Evolutionary conservation across 371 early-diverging fungal species (phyloP).

Genomic region (Mucor ambiguus): DNA sequence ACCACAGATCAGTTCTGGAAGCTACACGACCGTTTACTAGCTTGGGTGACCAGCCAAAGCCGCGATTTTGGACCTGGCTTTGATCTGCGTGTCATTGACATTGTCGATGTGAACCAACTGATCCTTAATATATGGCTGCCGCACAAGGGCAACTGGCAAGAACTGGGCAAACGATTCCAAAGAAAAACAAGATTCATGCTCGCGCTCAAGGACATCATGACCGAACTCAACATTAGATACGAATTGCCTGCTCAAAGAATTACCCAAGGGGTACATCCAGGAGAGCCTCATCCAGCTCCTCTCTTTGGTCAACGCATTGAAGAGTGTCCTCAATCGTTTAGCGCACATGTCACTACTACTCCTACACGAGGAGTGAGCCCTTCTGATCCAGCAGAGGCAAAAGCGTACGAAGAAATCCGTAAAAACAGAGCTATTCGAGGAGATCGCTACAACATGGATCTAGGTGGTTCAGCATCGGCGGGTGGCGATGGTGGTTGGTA

Average conservation of each 20-base stretch:
- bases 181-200: constrained; percentile 64
- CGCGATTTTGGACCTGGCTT: constrained; percentile 64
- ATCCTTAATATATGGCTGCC: constrained; percentile 59
- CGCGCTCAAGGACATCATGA: constrained; percentile 57
- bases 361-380: not conserved
- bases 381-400: not conserved
- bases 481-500: not conserved
- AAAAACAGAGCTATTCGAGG: not conserved
- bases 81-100: constrained; percentile 58
- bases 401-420: not conserved
- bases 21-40: constrained; percentile 54
- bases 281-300: not conserved
- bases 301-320: not conserved
- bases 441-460: not conserved
- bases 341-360: not conserved
- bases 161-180: constrained; percentile 59
- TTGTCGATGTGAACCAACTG: constrained; percentile 54
- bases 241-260: constrained; percentile 45
- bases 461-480: not conserved
- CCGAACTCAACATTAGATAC: constrained; percentile 59
- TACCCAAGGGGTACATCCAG: not conserved
- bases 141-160: constrained; percentile 77
- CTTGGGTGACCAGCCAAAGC: constrained; percentile 58
- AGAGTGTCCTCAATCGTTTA: not conserved
- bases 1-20: constrained; percentile 55